Base-by-base conservation (phyloP, 2,329 filamentous ascomycete species). In the Phaeosphaeria sp. region DNA sequence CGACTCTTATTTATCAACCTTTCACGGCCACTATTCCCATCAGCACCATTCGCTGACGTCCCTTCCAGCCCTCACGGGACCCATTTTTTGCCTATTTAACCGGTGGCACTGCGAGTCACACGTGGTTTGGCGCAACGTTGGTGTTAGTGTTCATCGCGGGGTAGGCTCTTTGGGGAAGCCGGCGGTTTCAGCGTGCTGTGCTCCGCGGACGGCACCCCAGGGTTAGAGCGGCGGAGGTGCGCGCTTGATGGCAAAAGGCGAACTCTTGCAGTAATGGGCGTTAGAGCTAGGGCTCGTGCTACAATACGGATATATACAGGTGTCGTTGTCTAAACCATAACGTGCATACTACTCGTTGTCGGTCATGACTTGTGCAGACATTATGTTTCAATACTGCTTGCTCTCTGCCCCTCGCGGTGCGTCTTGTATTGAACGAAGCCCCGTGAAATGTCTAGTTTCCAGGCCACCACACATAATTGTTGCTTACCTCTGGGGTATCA, bases 391-490 rank as follows among this genome's bases (percentile, higher is more conserved):
- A 13, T 6, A 36, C 3, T 36, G 30, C 30, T 20, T 42, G 17
- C 39, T 27, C 25, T 27, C 25, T 27, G 25, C 9, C 25, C 25
- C 25, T 27, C 25, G 25, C 9, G 25, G 25, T 36, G 30, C 30
- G 9, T 11, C 6, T 36, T 13, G 9, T 39, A 20, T 25, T 15
- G 20, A n/a, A 33, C 46, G 17, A 18, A 18, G 15, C 17, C 18
- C 23, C 23, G 27, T 33, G 41, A 21, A 41, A n/a, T 50, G 10
- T 21, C 25, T 75, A 80, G 58, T 77, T 75, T 5, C 79, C 79
- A 27, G 69, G n/a, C 80, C 80, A 82, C 80, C 80, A 82, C 13
- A 72, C 71, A 58, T 80, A 79, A 64, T 82, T 77, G 56, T 79
- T 75, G 6, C 80, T 81, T 73, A 81, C 65, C 56, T 76, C 78